Base-by-base conservation (phyloP, 2,329 filamentous ascomycete genomes). In the Fusarium mangiferae region DNA sequence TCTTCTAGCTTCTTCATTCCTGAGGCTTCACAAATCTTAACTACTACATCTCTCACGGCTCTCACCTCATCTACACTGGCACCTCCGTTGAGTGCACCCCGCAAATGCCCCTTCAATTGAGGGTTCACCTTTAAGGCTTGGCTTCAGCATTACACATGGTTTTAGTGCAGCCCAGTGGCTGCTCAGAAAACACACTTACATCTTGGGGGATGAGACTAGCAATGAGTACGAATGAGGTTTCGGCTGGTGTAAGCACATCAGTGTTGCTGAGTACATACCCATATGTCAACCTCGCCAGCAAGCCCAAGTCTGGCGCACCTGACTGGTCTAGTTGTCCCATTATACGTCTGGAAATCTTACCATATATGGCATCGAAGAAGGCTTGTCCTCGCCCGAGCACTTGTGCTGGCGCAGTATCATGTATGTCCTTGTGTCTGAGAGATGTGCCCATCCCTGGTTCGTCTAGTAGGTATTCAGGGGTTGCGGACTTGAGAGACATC, bases 161-260 rank as follows among this genome's bases (percentile, higher is more conserved):
- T 7, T 42, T 26, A 36, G 26, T 28, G 33, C n/a, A 44, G 42
- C 22, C 30, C 22, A 30, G n/a, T 44, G 30, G 46, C 33, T 39
- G 14, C 9, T 35, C n/a, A 15, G 14, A 7, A 35, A 12, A 17
- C n/a, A 14, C 45, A 60, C 77, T 73, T 61, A 78, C 77, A 49
- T 78, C 77, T 14, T 78, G 77, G 11, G 77, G 77, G n/a, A 78
- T 78, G 28, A 78, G 77, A 38, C 77, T 73, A 22, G 77, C 77
- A 46, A 78, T 78, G 11, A 78, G 74, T 9, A 78, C 77, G 30
- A 75, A 78, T 33, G 77, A 78, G 7, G 75, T 78, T 44, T 78
- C 77, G 28, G 24, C 64, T 35, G 61, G 72, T 10, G 77, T 75
- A n/a, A 78, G 66, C 26, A 77, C 38, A 28, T 78, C 74, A 26